These are phyloP conservation scores for Epichloe sibirici DNA, from an alignment of 2,329 filamentous ascomycete species.

Conservation along the genomic window DNA sequence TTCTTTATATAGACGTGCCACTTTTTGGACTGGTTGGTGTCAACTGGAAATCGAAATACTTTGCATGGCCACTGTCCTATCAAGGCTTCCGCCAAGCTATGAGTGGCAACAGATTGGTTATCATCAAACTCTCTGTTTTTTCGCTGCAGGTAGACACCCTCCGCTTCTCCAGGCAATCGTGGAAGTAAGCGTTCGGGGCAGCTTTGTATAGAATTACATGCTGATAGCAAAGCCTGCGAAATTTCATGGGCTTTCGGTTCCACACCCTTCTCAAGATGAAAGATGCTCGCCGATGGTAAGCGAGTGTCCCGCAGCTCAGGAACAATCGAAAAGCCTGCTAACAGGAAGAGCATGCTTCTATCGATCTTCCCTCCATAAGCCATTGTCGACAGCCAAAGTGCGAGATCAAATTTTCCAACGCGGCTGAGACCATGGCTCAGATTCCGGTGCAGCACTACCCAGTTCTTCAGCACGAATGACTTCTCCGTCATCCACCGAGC, in stretches of 20 bases:
- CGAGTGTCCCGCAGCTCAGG: not conserved
- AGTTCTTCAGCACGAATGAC: not conserved
- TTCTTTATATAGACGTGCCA: slow-evolving; percentile 6
- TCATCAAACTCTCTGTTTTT: not conserved
- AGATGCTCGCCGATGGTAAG: not conserved
- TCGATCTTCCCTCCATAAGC: not conserved
- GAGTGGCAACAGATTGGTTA: not conserved
- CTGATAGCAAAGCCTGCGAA: not conserved
- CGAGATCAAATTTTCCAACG: not conserved
- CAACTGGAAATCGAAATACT: not conserved
- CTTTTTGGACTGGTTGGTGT: not conserved
- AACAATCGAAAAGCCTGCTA: not conserved
- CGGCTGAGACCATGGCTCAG: not conserved
- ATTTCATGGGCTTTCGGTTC: not conserved
- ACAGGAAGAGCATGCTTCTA: not conserved
- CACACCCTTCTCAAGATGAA: not conserved
- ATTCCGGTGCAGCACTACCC: not conserved
- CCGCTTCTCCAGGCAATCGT: not conserved
- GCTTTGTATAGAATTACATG: not conserved
- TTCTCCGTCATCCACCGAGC: not conserved
- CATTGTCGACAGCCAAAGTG: slow-evolving; percentile 2
- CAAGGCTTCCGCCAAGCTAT: not conserved
- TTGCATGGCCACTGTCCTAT: not conserved
- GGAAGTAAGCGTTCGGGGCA: not conserved
- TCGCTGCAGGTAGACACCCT: not conserved